Conservation (phyloP, 495 filamentous ascomycete species). For the Penicillium argentinense region DNA sequence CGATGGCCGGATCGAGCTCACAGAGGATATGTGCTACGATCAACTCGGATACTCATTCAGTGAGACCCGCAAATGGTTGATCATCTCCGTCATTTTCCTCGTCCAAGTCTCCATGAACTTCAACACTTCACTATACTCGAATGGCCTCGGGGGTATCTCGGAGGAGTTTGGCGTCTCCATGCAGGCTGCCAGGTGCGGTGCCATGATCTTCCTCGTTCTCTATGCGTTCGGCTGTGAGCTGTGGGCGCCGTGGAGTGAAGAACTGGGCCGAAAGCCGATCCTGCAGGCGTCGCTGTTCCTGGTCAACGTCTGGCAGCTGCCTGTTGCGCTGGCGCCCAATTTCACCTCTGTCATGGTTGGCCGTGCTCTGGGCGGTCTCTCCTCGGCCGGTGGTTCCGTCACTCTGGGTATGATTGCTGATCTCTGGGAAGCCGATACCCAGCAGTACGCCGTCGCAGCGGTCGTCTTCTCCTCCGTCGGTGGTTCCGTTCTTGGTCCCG, state of each 20-base stretch:
- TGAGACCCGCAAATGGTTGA: slow-evolving; percentile 56
- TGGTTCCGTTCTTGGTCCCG: slow-evolving; percentile 60
- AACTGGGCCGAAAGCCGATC: slow-evolving; percentile 57
- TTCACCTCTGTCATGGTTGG: slow-evolving; percentile 57
- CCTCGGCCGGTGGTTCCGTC: slow-evolving; percentile 61
- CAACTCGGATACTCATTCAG: slow-evolving; percentile 56
- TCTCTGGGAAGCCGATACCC: slow-evolving; percentile 59
- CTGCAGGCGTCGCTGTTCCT: slow-evolving; percentile 55
- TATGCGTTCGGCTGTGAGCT: slow-evolving; percentile 68
- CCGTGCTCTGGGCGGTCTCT: slow-evolving; percentile 58
- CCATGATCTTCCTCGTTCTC: slow-evolving; percentile 58
- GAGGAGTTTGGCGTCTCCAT: slow-evolving; percentile 47
- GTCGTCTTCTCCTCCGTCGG: slow-evolving; percentile 65
- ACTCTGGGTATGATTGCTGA: slow-evolving; percentile 64
- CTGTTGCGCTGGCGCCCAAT: slow-evolving; percentile 53
- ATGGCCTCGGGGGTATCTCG: slow-evolving; percentile 49
- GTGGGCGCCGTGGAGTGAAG: slow-evolving; percentile 68
- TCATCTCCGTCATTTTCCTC: slow-evolving; percentile 59
- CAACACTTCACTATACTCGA: slow-evolving; percentile 58
- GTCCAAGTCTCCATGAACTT: slow-evolving; percentile 62
- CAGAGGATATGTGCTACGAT: slow-evolving; percentile 58
- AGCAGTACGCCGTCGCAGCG: slow-evolving; percentile 61
- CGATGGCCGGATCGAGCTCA: slow-evolving; percentile 45
- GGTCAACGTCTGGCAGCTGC: slow-evolving; percentile 60
- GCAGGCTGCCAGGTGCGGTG: slow-evolving; percentile 54